Evolutionary conservation across 805 yeast genomes (phyloP), one percentile per base, ranked within the genome.

Genomic region (Vanderwaltozyma yarrowii): DNA sequence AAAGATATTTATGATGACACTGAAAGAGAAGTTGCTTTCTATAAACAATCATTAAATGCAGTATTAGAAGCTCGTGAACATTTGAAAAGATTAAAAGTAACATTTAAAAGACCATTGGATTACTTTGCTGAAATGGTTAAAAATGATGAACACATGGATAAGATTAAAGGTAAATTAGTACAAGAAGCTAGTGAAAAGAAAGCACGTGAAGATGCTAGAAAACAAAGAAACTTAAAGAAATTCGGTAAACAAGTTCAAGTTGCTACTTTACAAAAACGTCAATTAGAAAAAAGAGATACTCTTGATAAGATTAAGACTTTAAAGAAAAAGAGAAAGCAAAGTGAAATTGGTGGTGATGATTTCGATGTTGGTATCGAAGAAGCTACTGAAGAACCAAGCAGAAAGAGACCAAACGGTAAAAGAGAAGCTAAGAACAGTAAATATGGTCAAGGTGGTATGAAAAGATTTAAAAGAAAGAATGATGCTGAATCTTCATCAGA

Each of bases 51-150:
- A 6, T 72, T 92, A 40, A 80, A 75, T 37, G 94, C 96, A 4
- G 92, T 83, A 21, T 64, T 71, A 36, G 74, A 71, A 49, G 95
- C 83, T 19, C 78, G 89, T 54, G 60, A 70, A 33, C 73, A 74
- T 38, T 67, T 83, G 30, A 64, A 77, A 35, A 77, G 77, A 53
- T 71, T 83, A 47, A 79, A 80, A 55, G 77, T 89, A 24, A 86
- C 96, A 43, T 92, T 92, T 60, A 71, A 94, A 21, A 76, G 98
- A 61, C 99, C 99, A 27, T 66, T 75, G 53, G 98, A 92, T 60
- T 92, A 85, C 62, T 92, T 92, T 66, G 99, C 98, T 15, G 98
- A 92, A 65, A 92, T 92, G 98, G 84, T 87, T 43, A 92, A 92
- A 67, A 80, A 88, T 38, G 98, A 92, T 62, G 96, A 86, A 61